Percentiles rank a stretch among this genome's conserved stretches.
Conservation (phyloP, 2,329 filamentous ascomycete genomes). For the Fonsecaea erecta region DNA sequence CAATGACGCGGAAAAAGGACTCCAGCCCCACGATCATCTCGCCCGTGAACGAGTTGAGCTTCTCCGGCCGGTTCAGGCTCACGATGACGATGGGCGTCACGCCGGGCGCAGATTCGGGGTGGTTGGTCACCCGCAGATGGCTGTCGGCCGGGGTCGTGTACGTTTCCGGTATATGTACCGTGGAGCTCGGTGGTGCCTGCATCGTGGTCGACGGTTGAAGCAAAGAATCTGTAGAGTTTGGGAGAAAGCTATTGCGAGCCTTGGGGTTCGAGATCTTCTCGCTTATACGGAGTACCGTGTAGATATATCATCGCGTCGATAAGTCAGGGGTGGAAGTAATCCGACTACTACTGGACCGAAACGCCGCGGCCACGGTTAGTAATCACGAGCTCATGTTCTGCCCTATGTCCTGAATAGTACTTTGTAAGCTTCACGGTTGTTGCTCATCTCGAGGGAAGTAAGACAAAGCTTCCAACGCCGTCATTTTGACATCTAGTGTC, state of each 20-base stretch:
- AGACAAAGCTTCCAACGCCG: background rate
- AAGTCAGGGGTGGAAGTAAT: background rate
- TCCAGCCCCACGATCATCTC: conserved; percentile 55
- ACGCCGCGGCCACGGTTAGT: background rate
- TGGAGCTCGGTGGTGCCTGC: background rate
- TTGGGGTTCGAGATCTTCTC: background rate
- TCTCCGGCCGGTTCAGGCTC: conserved; percentile 60
- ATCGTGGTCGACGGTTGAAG: background rate
- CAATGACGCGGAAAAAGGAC: conserved; percentile 38
- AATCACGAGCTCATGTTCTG: background rate
- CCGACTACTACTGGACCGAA: background rate
- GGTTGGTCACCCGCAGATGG: conserved; percentile 14
- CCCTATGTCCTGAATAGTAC: background rate
- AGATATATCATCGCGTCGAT: background rate
- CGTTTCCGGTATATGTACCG: conserved; percentile 10
- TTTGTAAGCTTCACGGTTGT: background rate
- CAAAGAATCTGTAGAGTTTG: background rate
- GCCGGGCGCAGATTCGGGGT: conserved; percentile 2
- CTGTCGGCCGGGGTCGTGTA: conserved; percentile 5
- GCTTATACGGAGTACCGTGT: too few species aligned
- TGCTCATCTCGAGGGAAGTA: background rate
- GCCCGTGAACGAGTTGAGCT: conserved; percentile 63
- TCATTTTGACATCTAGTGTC: background rate
- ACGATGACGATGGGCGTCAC: conserved; percentile 53
- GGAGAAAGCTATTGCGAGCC: background rate